Evolutionary conservation across 495 filamentous ascomycete genomes (phyloP), one percentile per base, ranked within the genome.

Genomic region (Neurospora sp.): DNA sequence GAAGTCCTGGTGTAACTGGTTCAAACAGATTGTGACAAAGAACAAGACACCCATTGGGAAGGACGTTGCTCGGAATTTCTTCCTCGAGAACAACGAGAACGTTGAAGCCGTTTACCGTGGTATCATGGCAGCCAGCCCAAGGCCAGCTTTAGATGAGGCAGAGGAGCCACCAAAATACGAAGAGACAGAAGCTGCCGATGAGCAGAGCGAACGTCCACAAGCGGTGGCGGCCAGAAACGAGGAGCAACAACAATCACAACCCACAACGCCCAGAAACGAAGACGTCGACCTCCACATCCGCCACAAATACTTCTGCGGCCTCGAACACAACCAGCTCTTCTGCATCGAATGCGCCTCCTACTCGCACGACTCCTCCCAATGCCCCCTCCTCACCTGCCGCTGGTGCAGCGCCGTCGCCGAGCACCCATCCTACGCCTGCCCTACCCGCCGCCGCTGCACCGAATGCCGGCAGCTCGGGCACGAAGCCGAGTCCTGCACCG

Each of bases 381-480:
- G 84, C 70, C 81, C 83, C 11, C 73, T 76, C 23, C 72, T 74
- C 20, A 39, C 42, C 2, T 85, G 84, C 71, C 76, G 79, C 6
- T 83, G 82, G 41, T 86, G 84, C 71, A 7, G 5, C 20, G 72
- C 74, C 39, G 73, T 76, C 40, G 54, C 44, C 12, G 71, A 78
- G 1, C 85, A 86, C 69, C 76, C 62, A 14, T 72, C 75, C 10
- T 81, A 77, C 71, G 74, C 72, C 27, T 86, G 85, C 72, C 82
- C 83, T 16, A 78, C 77, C 5, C 77, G 78, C 18, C 75, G 60
- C 11, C 80, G 83, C 38, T 86, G 85, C 73, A 75, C 73, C 1
- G 82, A 82, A 54, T 86, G 85, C 74, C 77, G 70, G 40, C 82
- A 83, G 62, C 74, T 82, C 38, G 84, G 85, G 7, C 85, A 86